Evolutionary conservation across 495 filamentous ascomycete species (phyloP).

Genomic region (Xanthoparmelia taractica): DNA sequence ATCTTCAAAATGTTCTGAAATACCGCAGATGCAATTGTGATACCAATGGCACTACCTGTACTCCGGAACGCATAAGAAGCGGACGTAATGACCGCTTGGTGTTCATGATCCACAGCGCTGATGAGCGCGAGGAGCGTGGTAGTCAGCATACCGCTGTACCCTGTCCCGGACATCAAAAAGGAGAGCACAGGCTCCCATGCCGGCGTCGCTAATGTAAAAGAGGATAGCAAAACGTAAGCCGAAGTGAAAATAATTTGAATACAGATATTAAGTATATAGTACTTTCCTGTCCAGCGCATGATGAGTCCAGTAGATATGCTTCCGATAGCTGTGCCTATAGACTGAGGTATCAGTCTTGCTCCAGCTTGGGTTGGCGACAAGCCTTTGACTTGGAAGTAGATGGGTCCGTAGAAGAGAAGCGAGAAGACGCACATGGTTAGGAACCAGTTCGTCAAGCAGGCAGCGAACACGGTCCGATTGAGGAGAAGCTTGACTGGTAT

Average conservation of each 20-base stretch:
- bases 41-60: slow-evolving; percentile 25
- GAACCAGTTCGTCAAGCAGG: slow-evolving; percentile 60
- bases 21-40: slow-evolving; percentile 30
- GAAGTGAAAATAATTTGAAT: slow-evolving; percentile 38
- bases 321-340: slow-evolving; percentile 51
- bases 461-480: slow-evolving; percentile 53
- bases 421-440: slow-evolving; percentile 32
- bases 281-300: slow-evolving; percentile 60
- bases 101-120: slow-evolving; percentile 58
- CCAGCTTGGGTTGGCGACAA: slow-evolving; percentile 53
- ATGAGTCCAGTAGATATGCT: slow-evolving; percentile 52
- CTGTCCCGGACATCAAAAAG: slow-evolving; percentile 52
- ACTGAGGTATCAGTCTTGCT: slow-evolving; percentile 48
- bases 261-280: slow-evolving; percentile 46
- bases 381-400: slow-evolving; percentile 63
- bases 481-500: slow-evolving; percentile 61
- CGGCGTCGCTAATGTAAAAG: slow-evolving; percentile 43
- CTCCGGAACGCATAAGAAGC: slow-evolving; percentile 21
- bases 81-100: slow-evolving; percentile 43
- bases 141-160: slow-evolving; percentile 62
- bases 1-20: slow-evolving; percentile 41
- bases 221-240: slow-evolving; percentile 40
- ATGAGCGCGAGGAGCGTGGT: slow-evolving; percentile 60
- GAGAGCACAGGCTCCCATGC: slow-evolving; percentile 49
- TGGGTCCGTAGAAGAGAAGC: slow-evolving; percentile 57